Evolutionary conservation across 345 rosid genomes (phyloP), one percentile per base, ranked within the genome.

Genomic region (Acer campestre): DNA sequence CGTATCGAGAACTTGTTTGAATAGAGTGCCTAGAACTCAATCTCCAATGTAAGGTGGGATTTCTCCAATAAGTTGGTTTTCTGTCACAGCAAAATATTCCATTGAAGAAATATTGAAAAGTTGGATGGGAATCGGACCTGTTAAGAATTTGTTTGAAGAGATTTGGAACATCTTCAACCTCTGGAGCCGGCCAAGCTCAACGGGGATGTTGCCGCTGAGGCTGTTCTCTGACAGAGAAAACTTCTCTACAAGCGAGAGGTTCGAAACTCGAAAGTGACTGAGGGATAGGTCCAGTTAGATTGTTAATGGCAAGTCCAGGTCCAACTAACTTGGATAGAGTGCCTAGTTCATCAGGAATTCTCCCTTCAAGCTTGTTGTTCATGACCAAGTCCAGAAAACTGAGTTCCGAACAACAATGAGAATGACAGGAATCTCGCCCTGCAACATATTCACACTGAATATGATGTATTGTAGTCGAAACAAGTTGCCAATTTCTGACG

Each of bases 311-410:
- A 27, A 76, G 44, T 3, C 85, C 82, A 35, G 78, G 25, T 35
- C 23, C 29, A 8, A 2, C 35, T 17, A 83, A 80, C 73, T 67
- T 77, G 10, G 58, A 10, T 3, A 85, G 49, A 56, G 75, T 69
- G 14, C 84, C 84, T 4, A 80, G 18, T 59, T 83, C 82, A 0
- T 25, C 66, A 0, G 84, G 84, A 51, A 83, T 79, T 22, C 22
- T 78, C 10, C 86, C 86, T n/a, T 66, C 56, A 2, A 85, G 69
- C 48, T 74, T 79, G 76, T 74, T 79, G 76, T 83, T 85, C 42
- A 4, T 0, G 1, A 69, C 77, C 9, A 85, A 66, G 63, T 72
- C 46, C 0, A 81, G 76, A n/a, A 16, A 16, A 23, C 25, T 40
- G 31, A 85, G 83, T 10, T 64, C 65, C 1, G 70, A 67, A 67